Percentiles rank a stretch among this genome's conserved stretches.
Conservation (phyloP, 805 yeast genomes). For the Blastobotrys attinorum region DNA sequence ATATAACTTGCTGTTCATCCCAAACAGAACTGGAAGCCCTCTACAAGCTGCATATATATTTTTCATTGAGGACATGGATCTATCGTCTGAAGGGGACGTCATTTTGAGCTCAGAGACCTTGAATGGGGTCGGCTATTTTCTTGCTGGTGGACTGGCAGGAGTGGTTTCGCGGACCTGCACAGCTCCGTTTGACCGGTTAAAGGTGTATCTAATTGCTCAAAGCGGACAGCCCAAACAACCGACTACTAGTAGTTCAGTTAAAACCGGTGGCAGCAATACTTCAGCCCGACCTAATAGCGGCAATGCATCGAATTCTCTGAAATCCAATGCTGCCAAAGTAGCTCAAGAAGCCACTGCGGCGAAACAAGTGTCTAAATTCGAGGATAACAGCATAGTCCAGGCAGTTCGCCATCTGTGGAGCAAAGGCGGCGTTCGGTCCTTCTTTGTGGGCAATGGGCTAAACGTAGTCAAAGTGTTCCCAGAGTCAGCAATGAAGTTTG, state of each 20-base stretch:
- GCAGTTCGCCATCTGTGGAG: constrained; percentile 76
- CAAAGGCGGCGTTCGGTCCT: constrained; percentile 81
- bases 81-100: constrained; percentile 89
- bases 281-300: background rate
- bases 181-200: constrained; percentile 93
- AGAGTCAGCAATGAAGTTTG: constrained; percentile 95
- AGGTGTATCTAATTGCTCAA: constrained; percentile 88
- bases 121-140: constrained; percentile 81
- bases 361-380: constrained; percentile 21
- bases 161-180: constrained; percentile 94
- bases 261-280: constrained; percentile 3
- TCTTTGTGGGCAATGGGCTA: constrained; percentile 92
- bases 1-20: constrained; percentile 73
- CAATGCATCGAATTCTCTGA: background rate
- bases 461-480: constrained; percentile 94
- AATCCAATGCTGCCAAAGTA: constrained; percentile 1
- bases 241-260: constrained; percentile 10
- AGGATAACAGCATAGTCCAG: constrained; percentile 46
- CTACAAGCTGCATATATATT: constrained; percentile 72
- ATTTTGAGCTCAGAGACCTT: constrained; percentile 70
- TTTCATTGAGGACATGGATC: constrained; percentile 71
- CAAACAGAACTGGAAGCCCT: constrained; percentile 35
- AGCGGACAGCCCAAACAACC: constrained; percentile 35
- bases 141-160: constrained; percentile 94
- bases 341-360: constrained; percentile 4